phyloP scores from a whole-genome alignment of 2,329 filamentous ascomycete genomes.

The Neonectria faginata region DNA sequence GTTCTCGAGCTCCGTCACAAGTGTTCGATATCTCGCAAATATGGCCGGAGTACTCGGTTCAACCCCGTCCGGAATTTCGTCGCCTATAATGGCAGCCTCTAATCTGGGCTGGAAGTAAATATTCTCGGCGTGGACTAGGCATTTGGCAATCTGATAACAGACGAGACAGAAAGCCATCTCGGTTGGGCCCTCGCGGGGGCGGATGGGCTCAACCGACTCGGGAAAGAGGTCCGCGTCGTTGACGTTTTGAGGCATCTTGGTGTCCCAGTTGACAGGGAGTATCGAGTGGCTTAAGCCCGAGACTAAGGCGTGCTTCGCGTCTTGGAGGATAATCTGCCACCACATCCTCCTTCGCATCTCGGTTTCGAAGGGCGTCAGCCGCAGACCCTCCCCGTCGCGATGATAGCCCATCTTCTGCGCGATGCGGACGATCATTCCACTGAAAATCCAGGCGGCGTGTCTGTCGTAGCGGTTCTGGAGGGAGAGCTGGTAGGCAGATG shows the following conservation, averaged over 20 bases:
- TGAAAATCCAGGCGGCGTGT: slow-evolving; percentile 68
- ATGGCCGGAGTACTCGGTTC: not conserved
- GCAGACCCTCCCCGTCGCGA: slow-evolving; percentile 66
- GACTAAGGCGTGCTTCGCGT: slow-evolving; percentile 65
- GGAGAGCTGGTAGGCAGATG: slow-evolving; percentile 55
- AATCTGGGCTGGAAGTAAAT: not conserved
- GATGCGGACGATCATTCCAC: slow-evolving; percentile 70
- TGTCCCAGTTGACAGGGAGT: slow-evolving; percentile 63
- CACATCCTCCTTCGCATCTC: slow-evolving; percentile 74
- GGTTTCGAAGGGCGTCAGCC: slow-evolving; percentile 69
- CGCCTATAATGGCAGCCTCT: not conserved
- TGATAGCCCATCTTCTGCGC: slow-evolving; percentile 75
- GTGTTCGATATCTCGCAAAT: slow-evolving; percentile 49
- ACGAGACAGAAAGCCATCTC: slow-evolving; percentile 69
- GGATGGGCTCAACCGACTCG: slow-evolving; percentile 60
- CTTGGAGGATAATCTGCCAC: slow-evolving; percentile 72
- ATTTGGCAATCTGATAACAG: slow-evolving; percentile 59
- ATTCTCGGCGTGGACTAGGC: slow-evolving; percentile 50
- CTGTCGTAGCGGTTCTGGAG: slow-evolving; percentile 67
- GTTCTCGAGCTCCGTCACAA: slow-evolving; percentile 58
- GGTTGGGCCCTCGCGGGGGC: slow-evolving; percentile 64
- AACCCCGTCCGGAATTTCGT: not conserved
- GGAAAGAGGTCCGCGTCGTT: slow-evolving; percentile 69
- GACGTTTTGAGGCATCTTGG: slow-evolving; percentile 65
- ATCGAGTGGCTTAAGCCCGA: slow-evolving; percentile 65